Percentiles rank a stretch among this genome's conserved stretches.
These are phyloP conservation scores for Fusarium staphyleae DNA, from an alignment of 2,329 filamentous ascomycete species.

Conservation along the genomic window DNA sequence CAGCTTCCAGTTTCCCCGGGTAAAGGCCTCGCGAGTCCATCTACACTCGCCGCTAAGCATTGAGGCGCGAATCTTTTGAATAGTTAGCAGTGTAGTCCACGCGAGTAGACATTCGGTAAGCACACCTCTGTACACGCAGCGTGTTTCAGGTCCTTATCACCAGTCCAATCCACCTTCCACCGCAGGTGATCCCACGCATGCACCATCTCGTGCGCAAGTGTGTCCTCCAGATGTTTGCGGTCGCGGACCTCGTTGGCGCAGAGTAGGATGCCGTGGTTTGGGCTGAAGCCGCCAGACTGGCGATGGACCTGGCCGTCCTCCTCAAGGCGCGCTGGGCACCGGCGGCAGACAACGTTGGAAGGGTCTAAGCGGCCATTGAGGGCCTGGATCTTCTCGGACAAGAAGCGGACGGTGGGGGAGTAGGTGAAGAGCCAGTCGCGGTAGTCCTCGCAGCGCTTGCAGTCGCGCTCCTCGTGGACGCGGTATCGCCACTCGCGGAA, in stretches of 20 bases:
- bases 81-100: constrained; percentile 4
- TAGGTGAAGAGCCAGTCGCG: constrained; percentile 85
- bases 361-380: constrained; percentile 79
- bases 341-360: constrained; percentile 80
- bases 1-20: constrained; percentile 83
- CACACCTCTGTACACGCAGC: constrained; percentile 90
- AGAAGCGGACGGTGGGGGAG: constrained; percentile 86
- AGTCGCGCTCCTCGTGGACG: constrained; percentile 78
- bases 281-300: constrained; percentile 82
- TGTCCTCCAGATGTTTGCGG: constrained; percentile 86
- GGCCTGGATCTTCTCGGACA: constrained; percentile 79
- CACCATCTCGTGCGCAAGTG: constrained; percentile 95
- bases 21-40: constrained; percentile 86
- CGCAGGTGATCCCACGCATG: constrained; percentile 93
- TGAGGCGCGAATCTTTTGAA: constrained; percentile 80
- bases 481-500: constrained; percentile 81
- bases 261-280: constrained; percentile 85
- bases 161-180: constrained; percentile 87
- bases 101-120: background rate
- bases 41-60: constrained; percentile 94
- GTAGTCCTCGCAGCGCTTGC: constrained; percentile 79
- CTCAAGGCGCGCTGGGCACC: constrained; percentile 70
- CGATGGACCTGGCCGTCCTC: constrained; percentile 68
- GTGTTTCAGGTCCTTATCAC: constrained; percentile 77
- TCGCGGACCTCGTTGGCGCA: constrained; percentile 91